Percentiles rank a stretch among this genome's conserved stretches.
phyloP scores from a whole-genome alignment of 805 yeast species.

The Yarrowia divulgata region DNA sequence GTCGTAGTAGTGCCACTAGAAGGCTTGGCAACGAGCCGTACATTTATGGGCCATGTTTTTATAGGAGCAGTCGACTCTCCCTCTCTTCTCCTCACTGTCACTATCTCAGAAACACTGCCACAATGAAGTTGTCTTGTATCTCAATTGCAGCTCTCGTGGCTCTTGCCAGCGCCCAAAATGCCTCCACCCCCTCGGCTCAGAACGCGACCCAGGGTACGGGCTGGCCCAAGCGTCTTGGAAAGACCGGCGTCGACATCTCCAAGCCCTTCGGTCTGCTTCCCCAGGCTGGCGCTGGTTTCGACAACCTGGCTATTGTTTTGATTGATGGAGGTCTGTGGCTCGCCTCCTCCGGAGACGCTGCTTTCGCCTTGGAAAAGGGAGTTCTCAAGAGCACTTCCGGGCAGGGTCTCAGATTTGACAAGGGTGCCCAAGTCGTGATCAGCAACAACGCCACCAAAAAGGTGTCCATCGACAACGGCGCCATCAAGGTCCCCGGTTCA shows the following conservation, averaged over 20 bases:
- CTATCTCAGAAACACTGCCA: neutral
- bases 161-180: slow-evolving; percentile 20
- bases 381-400: slow-evolving; percentile 19
- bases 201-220: slow-evolving; percentile 3
- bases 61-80: neutral
- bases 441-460: slow-evolving; percentile 1
- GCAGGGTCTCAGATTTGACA: slow-evolving; percentile 13
- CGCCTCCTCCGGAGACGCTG: slow-evolving; percentile 8
- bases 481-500: slow-evolving; percentile 23
- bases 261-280: slow-evolving; percentile 28
- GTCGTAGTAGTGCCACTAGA: slow-evolving; percentile 66
- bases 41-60: neutral
- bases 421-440: slow-evolving; percentile 21
- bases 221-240: slow-evolving; percentile 20
- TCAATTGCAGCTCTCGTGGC: slow-evolving; percentile 25
- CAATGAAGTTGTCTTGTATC: slow-evolving; percentile 15
- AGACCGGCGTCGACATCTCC: slow-evolving; percentile 13
- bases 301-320: slow-evolving; percentile 19
- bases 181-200: slow-evolving; percentile 29
- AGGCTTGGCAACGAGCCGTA: neutral
- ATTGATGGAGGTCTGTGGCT: slow-evolving; percentile 31
- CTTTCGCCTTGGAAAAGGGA: slow-evolving; percentile 6
- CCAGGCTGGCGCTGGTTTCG: neutral
- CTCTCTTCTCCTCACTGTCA: neutral
- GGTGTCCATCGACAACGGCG: slow-evolving; percentile 11